Evolutionary conservation across 371 early-diverging fungal genomes (phyloP).

Genomic region (Mucor sp.): DNA sequence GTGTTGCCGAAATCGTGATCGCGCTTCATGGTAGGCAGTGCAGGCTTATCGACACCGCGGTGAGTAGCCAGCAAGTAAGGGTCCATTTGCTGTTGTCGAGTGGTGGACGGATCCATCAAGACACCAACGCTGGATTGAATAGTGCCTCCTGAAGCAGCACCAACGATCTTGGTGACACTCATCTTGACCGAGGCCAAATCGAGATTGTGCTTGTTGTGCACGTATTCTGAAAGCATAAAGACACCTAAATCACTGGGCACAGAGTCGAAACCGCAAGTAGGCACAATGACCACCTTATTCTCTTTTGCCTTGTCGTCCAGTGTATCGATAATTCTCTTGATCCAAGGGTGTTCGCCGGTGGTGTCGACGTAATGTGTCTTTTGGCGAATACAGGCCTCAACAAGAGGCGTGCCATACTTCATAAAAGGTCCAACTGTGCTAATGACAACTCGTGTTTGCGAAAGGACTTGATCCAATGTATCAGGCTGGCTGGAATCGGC

Average conservation of each 20-base stretch:
- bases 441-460: conserved; percentile 75
- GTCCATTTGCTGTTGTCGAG: conserved; percentile 24
- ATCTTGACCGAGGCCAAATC: conserved; percentile 58
- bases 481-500: conserved; percentile 23
- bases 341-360: conserved; percentile 83
- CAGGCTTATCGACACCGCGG: conserved; percentile 35
- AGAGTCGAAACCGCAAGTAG: conserved; percentile 93
- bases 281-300: conserved; percentile 73
- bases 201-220: conserved; percentile 52
- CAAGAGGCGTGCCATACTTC: conserved; percentile 68
- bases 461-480: conserved; percentile 39
- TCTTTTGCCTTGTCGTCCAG: conserved; percentile 70
- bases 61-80: conserved; percentile 44
- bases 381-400: conserved; percentile 81
- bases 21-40: conserved; percentile 23
- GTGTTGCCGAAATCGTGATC: conserved; percentile 35
- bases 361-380: conserved; percentile 92
- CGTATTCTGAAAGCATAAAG: conserved; percentile 47
- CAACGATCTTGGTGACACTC: conserved; percentile 50
- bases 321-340: conserved; percentile 65
- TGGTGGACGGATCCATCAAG: conserved; percentile 19
- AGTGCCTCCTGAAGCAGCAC: conserved; percentile 67
- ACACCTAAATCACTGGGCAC: conserved; percentile 80
- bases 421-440: conserved; percentile 73
- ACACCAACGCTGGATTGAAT: conserved; percentile 47